Conservation (phyloP, 306 rosid genomes). For the Dalbergia oliveri region DNA sequence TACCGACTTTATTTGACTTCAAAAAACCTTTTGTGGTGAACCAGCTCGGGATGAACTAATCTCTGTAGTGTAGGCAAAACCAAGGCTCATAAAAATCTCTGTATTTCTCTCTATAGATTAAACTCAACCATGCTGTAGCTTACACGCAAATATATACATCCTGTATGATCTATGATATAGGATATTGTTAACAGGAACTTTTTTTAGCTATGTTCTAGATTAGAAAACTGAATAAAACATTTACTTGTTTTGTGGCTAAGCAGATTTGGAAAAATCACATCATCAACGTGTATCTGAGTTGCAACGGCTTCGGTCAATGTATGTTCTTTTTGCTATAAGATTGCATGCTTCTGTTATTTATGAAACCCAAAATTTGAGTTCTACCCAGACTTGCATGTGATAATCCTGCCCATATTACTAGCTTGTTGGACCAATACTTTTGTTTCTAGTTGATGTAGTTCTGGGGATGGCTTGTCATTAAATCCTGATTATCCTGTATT, state of each 20-base stretch:
- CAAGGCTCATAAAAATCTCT: constrained; percentile 21
- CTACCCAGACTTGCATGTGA: not conserved
- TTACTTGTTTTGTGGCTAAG: constrained; percentile 42
- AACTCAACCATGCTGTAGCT: constrained; percentile 25
- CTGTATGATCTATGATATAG: not conserved
- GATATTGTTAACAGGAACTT: constrained; percentile 13
- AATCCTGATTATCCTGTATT: constrained; percentile 17
- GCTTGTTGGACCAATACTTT: not conserved
- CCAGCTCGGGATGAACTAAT: constrained; percentile 9
- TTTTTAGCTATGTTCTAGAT: not conserved
- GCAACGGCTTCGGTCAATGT: constrained; percentile 94
- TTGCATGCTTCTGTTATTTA: constrained; percentile 25
- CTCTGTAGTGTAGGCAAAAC: constrained; percentile 7
- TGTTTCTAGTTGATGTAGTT: constrained; percentile 30
- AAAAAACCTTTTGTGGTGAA: not conserved
- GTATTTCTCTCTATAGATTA: not conserved
- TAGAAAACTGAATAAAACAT: not conserved
- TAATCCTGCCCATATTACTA: not conserved
- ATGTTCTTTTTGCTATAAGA: constrained; percentile 48
- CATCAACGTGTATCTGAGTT: constrained; percentile 95
- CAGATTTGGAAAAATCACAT: constrained; percentile 96
- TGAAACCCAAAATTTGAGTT: constrained; percentile 17
- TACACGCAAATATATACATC: not conserved
- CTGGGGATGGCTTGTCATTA: constrained; percentile 9
- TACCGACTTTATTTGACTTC: constrained; percentile 8